phyloP scores from a whole-genome alignment of 192 early-diverging fungal genomes.

The Mortierella claussenii region DNA sequence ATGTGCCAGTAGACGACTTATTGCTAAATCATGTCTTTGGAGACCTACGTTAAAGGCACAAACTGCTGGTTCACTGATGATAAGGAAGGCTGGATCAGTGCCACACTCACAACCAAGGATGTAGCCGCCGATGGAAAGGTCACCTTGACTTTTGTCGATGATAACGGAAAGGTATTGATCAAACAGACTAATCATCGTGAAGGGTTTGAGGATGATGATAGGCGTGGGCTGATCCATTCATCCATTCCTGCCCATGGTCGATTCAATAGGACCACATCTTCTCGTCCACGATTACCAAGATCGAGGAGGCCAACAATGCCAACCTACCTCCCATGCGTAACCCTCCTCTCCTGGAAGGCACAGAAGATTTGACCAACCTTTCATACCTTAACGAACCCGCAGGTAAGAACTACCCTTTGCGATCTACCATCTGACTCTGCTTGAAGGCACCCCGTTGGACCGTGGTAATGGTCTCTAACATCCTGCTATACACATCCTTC shows the following conservation, averaged over 20 bases:
- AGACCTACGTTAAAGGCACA: constrained; percentile 76
- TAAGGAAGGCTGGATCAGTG: constrained; percentile 87
- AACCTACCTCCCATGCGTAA: constrained; percentile 95
- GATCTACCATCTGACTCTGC: too few relatives aligned
- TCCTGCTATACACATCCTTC: too few relatives aligned
- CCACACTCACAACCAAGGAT: constrained; percentile 64
- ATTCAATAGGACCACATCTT: constrained; percentile 72
- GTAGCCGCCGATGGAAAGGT: constrained; percentile 66
- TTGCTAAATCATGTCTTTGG: constrained; percentile 56
- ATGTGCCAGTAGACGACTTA: constrained; percentile 7
- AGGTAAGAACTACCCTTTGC: constrained; percentile 30
- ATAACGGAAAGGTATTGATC: constrained; percentile 63
- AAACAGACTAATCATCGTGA: background rate
- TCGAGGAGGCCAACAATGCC: constrained; percentile 70
- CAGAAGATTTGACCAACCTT: constrained; percentile 91
- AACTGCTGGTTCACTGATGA: constrained; percentile 92
- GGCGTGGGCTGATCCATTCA: background rate
- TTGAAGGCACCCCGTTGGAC: too few relatives aligned
- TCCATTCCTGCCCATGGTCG: background rate
- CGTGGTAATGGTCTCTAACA: too few relatives aligned
- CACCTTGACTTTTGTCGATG: constrained; percentile 70
- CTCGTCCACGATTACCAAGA: constrained; percentile 75
- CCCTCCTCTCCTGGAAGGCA: constrained; percentile 88
- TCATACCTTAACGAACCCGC: constrained; percentile 96
- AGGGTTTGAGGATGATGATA: background rate